Conservation (phyloP, 1,284 basidiomycete species). For the Moniliella sp. region DNA sequence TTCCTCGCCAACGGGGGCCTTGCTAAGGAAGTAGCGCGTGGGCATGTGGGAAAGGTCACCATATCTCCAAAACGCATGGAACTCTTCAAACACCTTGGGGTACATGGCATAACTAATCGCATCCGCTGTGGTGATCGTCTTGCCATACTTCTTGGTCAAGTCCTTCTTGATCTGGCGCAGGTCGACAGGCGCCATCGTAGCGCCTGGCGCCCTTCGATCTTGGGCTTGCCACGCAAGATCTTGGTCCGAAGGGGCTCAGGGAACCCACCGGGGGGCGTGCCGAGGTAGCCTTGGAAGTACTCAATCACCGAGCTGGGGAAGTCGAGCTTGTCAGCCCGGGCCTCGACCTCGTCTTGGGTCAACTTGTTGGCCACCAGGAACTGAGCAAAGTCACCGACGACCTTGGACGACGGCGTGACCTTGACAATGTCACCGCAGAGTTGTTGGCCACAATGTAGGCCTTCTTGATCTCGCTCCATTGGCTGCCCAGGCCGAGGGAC, state of each 20-base stretch:
- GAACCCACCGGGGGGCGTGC: conserved; percentile 59
- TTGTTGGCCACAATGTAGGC: conserved; percentile 54
- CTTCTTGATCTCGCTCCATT: conserved; percentile 95
- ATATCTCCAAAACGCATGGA: conserved; percentile 79
- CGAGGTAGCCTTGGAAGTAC: conserved; percentile 58
- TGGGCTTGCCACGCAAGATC: conserved; percentile 76
- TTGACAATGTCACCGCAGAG: conserved; percentile 96
- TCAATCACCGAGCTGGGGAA: conserved; percentile 55
- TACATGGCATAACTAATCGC: conserved; percentile 92
- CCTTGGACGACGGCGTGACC: conserved; percentile 95
- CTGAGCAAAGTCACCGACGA: conserved; percentile 85
- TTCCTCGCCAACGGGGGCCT: conserved; percentile 75
- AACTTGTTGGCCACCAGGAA: conserved; percentile 92
- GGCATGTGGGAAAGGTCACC: conserved; percentile 64
- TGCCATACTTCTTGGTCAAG: conserved; percentile 75
- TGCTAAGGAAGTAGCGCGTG: conserved; percentile 83
- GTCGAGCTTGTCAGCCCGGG: conserved; percentile 70
- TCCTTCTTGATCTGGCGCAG: conserved; percentile 90
- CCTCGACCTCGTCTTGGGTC: conserved; percentile 61
- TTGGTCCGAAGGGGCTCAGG: conserved; percentile 78
- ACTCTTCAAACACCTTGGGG: conserved; percentile 87
- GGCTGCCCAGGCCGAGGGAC: conserved; percentile 83
- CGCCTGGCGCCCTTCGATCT: conserved; percentile 84
- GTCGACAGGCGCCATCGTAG: conserved; percentile 63
- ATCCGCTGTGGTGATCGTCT: conserved; percentile 59